phyloP scores from a whole-genome alignment of 768 basidiomycete genomes.

The Russula compacta region DNA sequence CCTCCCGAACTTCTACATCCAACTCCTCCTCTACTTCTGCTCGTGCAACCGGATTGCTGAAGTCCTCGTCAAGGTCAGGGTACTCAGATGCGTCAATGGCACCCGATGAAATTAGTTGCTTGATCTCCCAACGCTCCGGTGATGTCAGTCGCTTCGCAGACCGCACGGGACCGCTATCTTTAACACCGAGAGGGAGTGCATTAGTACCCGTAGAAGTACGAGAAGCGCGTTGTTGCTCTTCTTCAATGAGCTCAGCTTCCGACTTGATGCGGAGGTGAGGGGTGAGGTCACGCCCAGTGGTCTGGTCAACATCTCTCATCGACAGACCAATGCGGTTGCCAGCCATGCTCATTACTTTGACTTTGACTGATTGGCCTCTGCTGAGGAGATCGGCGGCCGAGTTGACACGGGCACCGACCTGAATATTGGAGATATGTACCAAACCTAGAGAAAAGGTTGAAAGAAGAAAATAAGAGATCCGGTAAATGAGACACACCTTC shows the following conservation, averaged over 20 bases:
- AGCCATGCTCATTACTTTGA: conserved; percentile 93
- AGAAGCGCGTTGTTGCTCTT: conserved; percentile 56
- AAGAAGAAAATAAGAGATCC: conserved; percentile 8
- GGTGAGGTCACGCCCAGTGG: conserved; percentile 80
- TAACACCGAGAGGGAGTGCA: conserved; percentile 65
- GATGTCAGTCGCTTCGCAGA: conserved; percentile 88
- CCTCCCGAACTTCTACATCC: conserved; percentile 94
- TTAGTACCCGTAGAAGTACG: conserved; percentile 77
- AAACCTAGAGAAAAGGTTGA: conserved; percentile 49
- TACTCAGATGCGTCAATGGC: conserved; percentile 88
- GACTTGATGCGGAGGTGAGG: conserved; percentile 93
- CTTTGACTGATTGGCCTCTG: conserved; percentile 79
- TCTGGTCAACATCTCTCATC: conserved; percentile 97
- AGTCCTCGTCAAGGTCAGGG: conserved; percentile 85
- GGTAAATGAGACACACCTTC: conserved; percentile 62
- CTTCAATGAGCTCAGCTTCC: conserved; percentile 79
- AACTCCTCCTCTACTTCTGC: conserved; percentile 93
- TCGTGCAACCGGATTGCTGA: conserved; percentile 62
- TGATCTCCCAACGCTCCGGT: conserved; percentile 99
- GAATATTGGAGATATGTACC: conserved; percentile 93
- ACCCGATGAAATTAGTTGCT: conserved; percentile 95
- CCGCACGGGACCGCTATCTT: conserved; percentile 45
- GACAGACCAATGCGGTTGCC: conserved; percentile 77
- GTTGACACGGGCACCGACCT: conserved; percentile 75
- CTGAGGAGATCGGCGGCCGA: conserved; percentile 80